Evolutionary conservation across 805 yeast genomes (phyloP).

Genomic region (Starmerella gropengiesseri): DNA sequence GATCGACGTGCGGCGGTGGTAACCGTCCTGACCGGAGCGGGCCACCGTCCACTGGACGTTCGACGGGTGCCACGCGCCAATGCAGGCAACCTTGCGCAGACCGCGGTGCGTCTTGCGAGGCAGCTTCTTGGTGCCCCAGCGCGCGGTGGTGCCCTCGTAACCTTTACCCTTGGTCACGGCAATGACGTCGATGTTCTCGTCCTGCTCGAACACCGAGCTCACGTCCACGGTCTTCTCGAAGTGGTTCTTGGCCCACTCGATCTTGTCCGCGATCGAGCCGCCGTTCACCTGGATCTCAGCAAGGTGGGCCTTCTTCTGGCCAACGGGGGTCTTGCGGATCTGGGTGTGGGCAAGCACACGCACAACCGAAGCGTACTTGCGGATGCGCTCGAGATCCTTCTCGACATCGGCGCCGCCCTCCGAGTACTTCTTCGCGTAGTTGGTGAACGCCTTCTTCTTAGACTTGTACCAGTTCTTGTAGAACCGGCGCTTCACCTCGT

Average conservation of each 20-base stretch:
- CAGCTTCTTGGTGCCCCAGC: slow-evolving; percentile 99
- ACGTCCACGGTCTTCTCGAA: slow-evolving; percentile 97
- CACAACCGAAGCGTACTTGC: slow-evolving; percentile 95
- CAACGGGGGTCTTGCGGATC: slow-evolving; percentile 96
- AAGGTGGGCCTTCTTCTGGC: slow-evolving; percentile 99
- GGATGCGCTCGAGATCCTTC: slow-evolving; percentile 96
- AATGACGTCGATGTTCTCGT: slow-evolving; percentile 95
- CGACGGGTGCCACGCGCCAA: slow-evolving; percentile 99
- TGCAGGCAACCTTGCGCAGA: slow-evolving; percentile 99
- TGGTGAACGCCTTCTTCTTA: slow-evolving; percentile 99
- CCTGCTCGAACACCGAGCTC: slow-evolving; percentile 93
- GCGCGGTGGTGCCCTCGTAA: slow-evolving; percentile 99
- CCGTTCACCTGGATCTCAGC: slow-evolving; percentile 99
- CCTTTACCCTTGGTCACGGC: slow-evolving; percentile 99
- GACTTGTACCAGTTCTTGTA: slow-evolving; percentile 99
- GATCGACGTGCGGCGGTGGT: slow-evolving; percentile 99
- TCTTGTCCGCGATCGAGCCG: slow-evolving; percentile 96
- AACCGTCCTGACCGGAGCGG: slow-evolving; percentile 99
- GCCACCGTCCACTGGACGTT: slow-evolving; percentile 99
- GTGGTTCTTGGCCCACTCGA: slow-evolving; percentile 97
- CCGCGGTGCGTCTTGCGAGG: slow-evolving; percentile 99
- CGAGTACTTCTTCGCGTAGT: slow-evolving; percentile 97
- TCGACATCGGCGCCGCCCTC: slow-evolving; percentile 77
- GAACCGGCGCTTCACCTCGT: slow-evolving; percentile 99
- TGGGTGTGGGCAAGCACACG: slow-evolving; percentile 99